Evolutionary conservation across 2,329 filamentous ascomycete genomes (phyloP).

Genomic region (Aspergillus sp.): DNA sequence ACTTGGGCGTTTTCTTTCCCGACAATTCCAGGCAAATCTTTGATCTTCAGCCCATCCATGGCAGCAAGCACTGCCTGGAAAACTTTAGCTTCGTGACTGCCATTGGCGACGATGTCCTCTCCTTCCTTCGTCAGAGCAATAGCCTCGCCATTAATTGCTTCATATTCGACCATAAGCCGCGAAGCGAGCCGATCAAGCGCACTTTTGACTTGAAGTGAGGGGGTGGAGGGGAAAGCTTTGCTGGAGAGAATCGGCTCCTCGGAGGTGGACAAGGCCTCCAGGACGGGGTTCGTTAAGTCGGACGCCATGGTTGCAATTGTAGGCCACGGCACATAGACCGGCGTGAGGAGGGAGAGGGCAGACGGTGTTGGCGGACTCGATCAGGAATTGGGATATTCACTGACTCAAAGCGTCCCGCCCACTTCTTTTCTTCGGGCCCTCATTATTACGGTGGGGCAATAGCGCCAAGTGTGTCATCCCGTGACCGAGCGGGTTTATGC

Average conservation of each 20-base stretch:
- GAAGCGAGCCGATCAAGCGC: conserved; percentile 83
- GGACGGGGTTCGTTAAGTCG: conserved; percentile 64
- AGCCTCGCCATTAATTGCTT: conserved; percentile 78
- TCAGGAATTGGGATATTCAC: conserved; percentile 14
- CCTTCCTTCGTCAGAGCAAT: conserved; percentile 73
- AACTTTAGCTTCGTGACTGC: conserved; percentile 79
- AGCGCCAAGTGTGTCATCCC: conserved; percentile 23
- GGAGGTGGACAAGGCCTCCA: conserved; percentile 63
- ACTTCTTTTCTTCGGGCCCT: conserved; percentile 32
- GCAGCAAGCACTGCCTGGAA: conserved; percentile 72
- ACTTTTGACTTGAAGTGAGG: conserved; percentile 74
- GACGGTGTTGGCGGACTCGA: not conserved
- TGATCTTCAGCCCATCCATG: conserved; percentile 77
- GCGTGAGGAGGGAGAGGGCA: conserved; percentile 8
- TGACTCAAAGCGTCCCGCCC: conserved; percentile 19
- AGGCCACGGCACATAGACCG: conserved; percentile 24
- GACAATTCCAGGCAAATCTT: conserved; percentile 59
- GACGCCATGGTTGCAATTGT: conserved; percentile 40
- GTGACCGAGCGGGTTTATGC: conserved; percentile 17
- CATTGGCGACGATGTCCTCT: conserved; percentile 68
- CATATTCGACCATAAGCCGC: conserved; percentile 82
- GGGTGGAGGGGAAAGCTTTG: conserved; percentile 66
- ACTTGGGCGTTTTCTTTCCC: conserved; percentile 56
- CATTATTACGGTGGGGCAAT: conserved; percentile 25
- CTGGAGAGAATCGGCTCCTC: conserved; percentile 64